Evolutionary conservation across 352 stramenopile species (phyloP).

Genomic region (Phytophthora cactorum): DNA sequence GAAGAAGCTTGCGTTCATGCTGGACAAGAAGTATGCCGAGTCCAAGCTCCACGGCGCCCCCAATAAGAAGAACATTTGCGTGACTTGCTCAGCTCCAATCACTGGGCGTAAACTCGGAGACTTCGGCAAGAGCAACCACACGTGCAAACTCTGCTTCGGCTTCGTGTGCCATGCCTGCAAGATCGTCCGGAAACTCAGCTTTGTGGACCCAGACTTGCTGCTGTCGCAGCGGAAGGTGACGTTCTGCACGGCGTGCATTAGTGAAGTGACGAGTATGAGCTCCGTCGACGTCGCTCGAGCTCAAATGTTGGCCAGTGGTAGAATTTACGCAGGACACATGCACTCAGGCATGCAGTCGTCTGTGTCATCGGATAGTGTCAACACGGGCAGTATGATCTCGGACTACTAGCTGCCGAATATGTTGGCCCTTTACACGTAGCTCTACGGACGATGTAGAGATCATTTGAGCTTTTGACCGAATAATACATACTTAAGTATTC

Average conservation of each 20-base stretch:
- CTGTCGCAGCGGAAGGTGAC: slow-evolving; percentile 45
- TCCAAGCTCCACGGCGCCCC: slow-evolving; percentile 29
- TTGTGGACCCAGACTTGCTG: slow-evolving; percentile 43
- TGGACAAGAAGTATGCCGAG: slow-evolving; percentile 42
- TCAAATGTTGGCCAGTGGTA: slow-evolving; percentile 38
- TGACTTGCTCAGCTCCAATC: slow-evolving; percentile 34
- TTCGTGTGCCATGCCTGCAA: slow-evolving; percentile 45
- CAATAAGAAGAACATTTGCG: slow-evolving; percentile 31
- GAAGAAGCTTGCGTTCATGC: slow-evolving; percentile 47
- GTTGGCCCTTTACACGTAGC: no score
- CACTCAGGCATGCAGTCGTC: slow-evolving; percentile 25
- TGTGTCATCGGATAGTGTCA: slow-evolving; percentile 27
- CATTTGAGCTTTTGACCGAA: neutral
- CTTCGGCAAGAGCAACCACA: slow-evolving; percentile 32
- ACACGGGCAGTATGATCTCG: neutral
- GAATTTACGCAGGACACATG: slow-evolving; percentile 12
- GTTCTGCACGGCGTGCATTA: slow-evolving; percentile 48
- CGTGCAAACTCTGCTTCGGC: slow-evolving; percentile 47
- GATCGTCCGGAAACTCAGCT: slow-evolving; percentile 41
- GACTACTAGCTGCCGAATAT: neutral
- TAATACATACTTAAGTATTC: neutral
- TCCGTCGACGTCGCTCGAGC: slow-evolving; percentile 35
- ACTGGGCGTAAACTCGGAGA: slow-evolving; percentile 20
- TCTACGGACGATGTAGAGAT: no score
- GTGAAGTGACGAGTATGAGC: slow-evolving; percentile 38